These are phyloP conservation scores for Rhizopogon sp. DNA, from an alignment of 768 basidiomycete species.

Conservation along the genomic window DNA sequence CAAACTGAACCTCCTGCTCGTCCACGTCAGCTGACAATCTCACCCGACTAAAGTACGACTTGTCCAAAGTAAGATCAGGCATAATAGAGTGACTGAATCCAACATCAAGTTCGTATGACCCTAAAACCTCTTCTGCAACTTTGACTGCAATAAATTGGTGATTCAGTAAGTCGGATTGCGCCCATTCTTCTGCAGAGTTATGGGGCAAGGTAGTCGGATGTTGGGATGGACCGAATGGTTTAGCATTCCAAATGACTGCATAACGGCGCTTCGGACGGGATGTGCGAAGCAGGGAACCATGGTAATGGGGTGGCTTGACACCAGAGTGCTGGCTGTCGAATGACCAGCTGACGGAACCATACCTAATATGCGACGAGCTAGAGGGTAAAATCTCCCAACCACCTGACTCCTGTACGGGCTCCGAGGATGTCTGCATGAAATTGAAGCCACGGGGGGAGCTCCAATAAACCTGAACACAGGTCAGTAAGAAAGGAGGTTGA, in stretches of 20 bases:
- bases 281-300: constrained; percentile 27
- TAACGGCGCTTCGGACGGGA: constrained; percentile 4
- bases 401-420: neutral
- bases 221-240: constrained; percentile 4
- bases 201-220: constrained; percentile 1
- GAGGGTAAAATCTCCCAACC: constrained; percentile 1
- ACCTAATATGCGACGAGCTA: constrained; percentile 4
- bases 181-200: neutral
- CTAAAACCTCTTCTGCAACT: constrained; percentile 31
- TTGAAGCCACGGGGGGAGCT: constrained; percentile 5
- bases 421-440: constrained; percentile 2
- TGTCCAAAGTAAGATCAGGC: constrained; percentile 8
- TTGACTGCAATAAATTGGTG: constrained; percentile 35
- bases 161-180: constrained; percentile 25
- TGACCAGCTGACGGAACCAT: constrained; percentile 4
- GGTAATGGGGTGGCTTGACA: constrained; percentile 25
- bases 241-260: constrained; percentile 1
- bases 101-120: constrained; percentile 36
- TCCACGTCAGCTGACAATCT: constrained; percentile 18
- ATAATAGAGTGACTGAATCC: constrained; percentile 30
- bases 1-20: constrained; percentile 28
- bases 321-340: neutral
- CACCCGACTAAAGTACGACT: neutral
- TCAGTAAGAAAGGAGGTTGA: too few relatives aligned
- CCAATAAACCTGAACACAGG: neutral